Evolutionary conservation across 192 early-diverging fungal species (phyloP), one percentile per base, ranked within the genome.

Genomic region (Linnemannia zychae): DNA sequence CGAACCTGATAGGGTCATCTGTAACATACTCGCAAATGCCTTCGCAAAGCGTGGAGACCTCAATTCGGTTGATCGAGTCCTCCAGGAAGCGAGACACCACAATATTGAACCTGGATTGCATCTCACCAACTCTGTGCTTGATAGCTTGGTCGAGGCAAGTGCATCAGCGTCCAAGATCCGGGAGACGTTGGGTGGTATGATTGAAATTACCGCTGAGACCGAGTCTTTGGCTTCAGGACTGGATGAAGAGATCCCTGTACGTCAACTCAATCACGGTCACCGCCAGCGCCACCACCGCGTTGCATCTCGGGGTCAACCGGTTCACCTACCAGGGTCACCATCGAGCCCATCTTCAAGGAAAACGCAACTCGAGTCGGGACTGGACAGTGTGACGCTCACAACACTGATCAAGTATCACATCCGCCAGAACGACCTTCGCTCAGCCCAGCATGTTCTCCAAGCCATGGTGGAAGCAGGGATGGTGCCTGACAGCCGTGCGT

Each of bases 371-470:
- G 69, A 66, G 11, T 52, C 28, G 16, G 72, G 76, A 17, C 38
- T 85, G 53, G 78, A 85, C 34, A 50, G 49, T 9, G 78, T 85
- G 7, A 79, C 83, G 0, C 34, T 79, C 3, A 79, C 83, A 37
- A 85, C 83, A 5, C 18, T 85, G 38, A 79, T 85, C 78, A 85
- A 85, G 70, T 73, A 76, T 65, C 78, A 85, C 48, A 72, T 74
- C 28, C 73, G 78, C 22, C 72, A 75, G 44, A 72, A 76, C 33
- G 77, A 85, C 38, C 73, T 79, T 4, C 49, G 49, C 1, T 53
- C 78, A 6, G 74, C 83, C 31, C 73, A 76, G 28, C 74, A 85
- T 49, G 20, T 85, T 2, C 28, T 85, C 7, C 50, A 76, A 53
- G 48, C 74, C 47, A 85, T 85, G 83, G 57, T 79, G 1, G 74